A percentile compares a stretch with the other conserved stretches of the same genome.
These are phyloP conservation scores for Debaryomyces prosopidis DNA, from an alignment of 805 yeast species.

Conservation along the genomic window DNA sequence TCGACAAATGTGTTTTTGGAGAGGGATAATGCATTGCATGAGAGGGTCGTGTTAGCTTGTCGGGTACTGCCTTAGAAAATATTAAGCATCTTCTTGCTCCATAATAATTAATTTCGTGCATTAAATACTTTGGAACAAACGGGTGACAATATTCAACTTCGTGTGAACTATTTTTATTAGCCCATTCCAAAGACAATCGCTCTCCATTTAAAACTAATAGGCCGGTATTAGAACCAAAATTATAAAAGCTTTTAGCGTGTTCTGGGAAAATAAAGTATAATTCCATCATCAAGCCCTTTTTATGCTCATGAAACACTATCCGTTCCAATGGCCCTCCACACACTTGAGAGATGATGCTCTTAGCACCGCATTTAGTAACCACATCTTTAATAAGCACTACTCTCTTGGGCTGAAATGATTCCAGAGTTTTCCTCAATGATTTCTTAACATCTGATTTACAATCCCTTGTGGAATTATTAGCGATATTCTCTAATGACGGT, in stretches of 20 bases:
- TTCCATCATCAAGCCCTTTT: conserved; percentile 29
- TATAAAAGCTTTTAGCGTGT: conserved; percentile 56
- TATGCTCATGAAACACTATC: conserved; percentile 28
- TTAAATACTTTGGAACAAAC: conserved; percentile 20
- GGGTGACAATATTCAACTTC: conserved; percentile 18
- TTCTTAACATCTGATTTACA: not conserved
- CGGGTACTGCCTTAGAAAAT: conserved; percentile 25
- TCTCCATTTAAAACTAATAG: conserved; percentile 61
- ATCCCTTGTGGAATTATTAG: not conserved
- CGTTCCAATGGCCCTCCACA: conserved; percentile 72
- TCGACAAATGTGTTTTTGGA: conserved; percentile 41
- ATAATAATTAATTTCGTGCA: conserved; percentile 32
- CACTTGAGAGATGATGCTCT: conserved; percentile 53
- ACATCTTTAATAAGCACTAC: conserved; percentile 40
- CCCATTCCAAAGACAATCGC: conserved; percentile 51
- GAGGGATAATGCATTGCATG: conserved; percentile 39
- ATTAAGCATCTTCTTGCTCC: conserved; percentile 61
- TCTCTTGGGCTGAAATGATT: conserved; percentile 14
- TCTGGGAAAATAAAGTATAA: conserved; percentile 53
- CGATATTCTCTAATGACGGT: conserved; percentile 5
- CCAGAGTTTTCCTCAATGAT: conserved; percentile 2
- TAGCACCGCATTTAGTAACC: conserved; percentile 45
- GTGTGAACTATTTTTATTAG: conserved; percentile 22
- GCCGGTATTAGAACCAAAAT: conserved; percentile 49
- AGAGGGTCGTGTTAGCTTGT: conserved; percentile 21